These are phyloP conservation scores for Allantophomopsis lycopodina DNA, from an alignment of 2,329 filamentous ascomycete species.

Conservation along the genomic window DNA sequence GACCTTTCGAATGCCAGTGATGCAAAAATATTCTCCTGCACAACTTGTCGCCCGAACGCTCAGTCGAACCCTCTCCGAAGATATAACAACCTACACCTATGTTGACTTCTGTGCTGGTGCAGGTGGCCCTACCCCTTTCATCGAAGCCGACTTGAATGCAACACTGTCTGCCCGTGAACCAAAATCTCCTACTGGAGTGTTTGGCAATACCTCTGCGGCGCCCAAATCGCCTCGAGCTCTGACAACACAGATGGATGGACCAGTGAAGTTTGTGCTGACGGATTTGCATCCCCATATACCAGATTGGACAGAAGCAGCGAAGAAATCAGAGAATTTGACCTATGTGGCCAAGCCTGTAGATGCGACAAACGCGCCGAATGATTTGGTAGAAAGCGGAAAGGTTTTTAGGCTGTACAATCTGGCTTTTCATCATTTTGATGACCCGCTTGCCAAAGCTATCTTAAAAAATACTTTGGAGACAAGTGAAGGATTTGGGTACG, in stretches of 20 bases:
- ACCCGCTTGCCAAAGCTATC: slow-evolving; percentile 44
- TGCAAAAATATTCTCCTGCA: slow-evolving; percentile 44
- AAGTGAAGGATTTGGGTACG: slow-evolving; percentile 47
- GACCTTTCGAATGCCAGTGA: slow-evolving; percentile 41
- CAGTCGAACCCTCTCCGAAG: slow-evolving; percentile 29
- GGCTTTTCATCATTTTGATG: slow-evolving; percentile 66
- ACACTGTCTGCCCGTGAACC: slow-evolving; percentile 15
- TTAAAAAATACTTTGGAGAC: slow-evolving; percentile 50
- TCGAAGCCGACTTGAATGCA: slow-evolving; percentile 45
- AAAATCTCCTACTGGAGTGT: slow-evolving; percentile 16
- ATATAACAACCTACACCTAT: slow-evolving; percentile 41
- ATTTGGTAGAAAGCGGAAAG: slow-evolving; percentile 32
- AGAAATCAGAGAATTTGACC: slow-evolving; percentile 37
- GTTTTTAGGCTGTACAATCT: slow-evolving; percentile 61
- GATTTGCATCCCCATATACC: slow-evolving; percentile 51
- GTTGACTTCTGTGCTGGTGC: slow-evolving; percentile 68
- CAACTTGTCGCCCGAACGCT: slow-evolving; percentile 45
- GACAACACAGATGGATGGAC: slow-evolving; percentile 9
- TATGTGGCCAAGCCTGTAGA: slow-evolving; percentile 51
- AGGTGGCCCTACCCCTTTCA: slow-evolving; percentile 54
- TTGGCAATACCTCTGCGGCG: slow-evolving; percentile 3
- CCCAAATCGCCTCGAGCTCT: slow-evolving; percentile 8
- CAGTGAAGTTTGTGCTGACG: slow-evolving; percentile 47
- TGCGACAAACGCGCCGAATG: slow-evolving; percentile 42
- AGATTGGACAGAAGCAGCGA: slow-evolving; percentile 40